Evolutionary conservation across 2,329 filamentous ascomycete genomes (phyloP).

Genomic region (Massarina eburnea): DNA sequence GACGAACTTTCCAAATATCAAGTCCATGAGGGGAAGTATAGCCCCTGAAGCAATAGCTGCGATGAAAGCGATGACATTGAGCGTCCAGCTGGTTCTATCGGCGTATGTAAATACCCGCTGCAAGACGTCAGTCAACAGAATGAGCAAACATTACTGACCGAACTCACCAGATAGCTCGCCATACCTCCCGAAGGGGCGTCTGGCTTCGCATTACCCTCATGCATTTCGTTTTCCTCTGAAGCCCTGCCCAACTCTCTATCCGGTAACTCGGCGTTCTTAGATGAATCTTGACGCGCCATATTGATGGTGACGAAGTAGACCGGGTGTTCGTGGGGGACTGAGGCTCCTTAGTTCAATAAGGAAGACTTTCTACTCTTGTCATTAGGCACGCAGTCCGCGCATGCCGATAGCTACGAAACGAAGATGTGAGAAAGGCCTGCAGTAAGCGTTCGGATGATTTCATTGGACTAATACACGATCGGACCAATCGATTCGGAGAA

Average conservation of each 20-base stretch:
- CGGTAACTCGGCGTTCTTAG: conserved; percentile 2
- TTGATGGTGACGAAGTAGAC: neutral
- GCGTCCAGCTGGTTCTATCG: conserved; percentile 32
- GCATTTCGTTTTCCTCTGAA: neutral
- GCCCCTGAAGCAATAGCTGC: conserved; percentile 49
- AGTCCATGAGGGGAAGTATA: conserved; percentile 52
- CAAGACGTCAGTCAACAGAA: neutral
- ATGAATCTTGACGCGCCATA: neutral
- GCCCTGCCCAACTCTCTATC: conserved; percentile 8
- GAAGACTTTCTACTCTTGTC: no score
- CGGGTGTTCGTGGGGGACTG: neutral
- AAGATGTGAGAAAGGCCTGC: neutral
- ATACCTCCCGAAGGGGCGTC: conserved; percentile 19
- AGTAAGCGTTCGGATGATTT: neutral
- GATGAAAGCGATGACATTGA: conserved; percentile 33
- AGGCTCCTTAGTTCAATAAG: no score
- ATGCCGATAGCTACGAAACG: neutral
- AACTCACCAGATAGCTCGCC: conserved; percentile 27
- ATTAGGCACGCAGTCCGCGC: conserved; percentile 1
- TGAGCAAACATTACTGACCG: neutral
- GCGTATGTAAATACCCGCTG: conserved; percentile 41
- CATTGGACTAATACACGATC: conserved; percentile 2
- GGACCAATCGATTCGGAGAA: conserved; percentile 4
- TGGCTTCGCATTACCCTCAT: conserved; percentile 9
- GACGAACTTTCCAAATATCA: conserved; percentile 56